These are phyloP conservation scores for Chytridium lagenaria DNA, from an alignment of 371 early-diverging fungal species.

Conservation along the genomic window DNA sequence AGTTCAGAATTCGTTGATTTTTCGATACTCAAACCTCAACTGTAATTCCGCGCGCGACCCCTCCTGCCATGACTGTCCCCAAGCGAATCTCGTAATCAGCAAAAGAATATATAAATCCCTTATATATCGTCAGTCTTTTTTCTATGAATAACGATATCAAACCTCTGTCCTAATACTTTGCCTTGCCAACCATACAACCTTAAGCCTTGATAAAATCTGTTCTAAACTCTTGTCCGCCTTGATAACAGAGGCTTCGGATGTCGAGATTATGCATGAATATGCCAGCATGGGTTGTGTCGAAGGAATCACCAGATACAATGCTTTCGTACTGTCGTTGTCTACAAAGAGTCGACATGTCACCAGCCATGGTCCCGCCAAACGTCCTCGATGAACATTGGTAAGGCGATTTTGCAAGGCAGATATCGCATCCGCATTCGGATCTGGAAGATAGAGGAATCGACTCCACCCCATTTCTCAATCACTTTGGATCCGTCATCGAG, in stretches of 20 bases:
- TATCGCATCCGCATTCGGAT: conserved; percentile 4
- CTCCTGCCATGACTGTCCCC: conserved; percentile 10
- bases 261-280: conserved; percentile 9
- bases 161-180: background rate
- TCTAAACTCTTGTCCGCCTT: background rate
- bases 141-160: background rate
- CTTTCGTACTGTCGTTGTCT: background rate
- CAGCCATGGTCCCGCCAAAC: background rate
- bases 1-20: too few species aligned
- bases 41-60: background rate
- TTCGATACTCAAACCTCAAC: background rate
- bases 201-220: background rate
- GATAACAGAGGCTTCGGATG: background rate
- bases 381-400: background rate
- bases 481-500: background rate
- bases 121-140: background rate
- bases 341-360: conserved; percentile 8
- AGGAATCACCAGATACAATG: background rate
- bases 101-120: conserved; percentile 14
- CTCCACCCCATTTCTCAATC: conserved; percentile 8
- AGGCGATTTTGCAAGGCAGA: conserved; percentile 5
- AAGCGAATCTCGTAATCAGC: conserved; percentile 6
- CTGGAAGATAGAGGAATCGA: background rate
- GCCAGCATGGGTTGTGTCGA: conserved; percentile 9
- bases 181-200: background rate